Evolutionary conservation across 805 yeast species (phyloP), one percentile per base, ranked within the genome.

Genomic region (Brettanomyces anomalus): DNA sequence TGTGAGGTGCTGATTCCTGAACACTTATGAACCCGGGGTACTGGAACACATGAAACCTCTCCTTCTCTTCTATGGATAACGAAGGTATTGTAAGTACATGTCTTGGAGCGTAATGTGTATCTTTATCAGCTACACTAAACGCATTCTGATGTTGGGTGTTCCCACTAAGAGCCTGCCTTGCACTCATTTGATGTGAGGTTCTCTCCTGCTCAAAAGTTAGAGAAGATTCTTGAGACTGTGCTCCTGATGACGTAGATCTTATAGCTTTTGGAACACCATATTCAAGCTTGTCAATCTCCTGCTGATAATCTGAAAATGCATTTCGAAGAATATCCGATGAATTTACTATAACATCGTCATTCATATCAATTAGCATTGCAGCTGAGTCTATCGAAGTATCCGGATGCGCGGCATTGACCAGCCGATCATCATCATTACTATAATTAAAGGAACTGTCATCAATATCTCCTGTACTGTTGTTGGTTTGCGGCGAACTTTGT

Each of bases 221-320:
- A 3, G 3, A 16, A 6, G 18, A 32, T n/a, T 2, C 18, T 6
- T 32, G 16, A 6, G 20, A 15, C 20, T n/a, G 37, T 7, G 37
- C 10, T 7, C 26, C 37, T 14, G 6, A 5, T 15, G 37, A 17
- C 15, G 7, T 13, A 18, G 37, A n/a, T 15, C 20, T 10, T 10
- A 11, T 14, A 16, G 36, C 18, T 10, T 10, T 34, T 15, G 18
- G 18, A 14, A 14, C 7, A n/a, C 34, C 18, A 3, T 32, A 16
- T n/a, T 32, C 49, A 43, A 15, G 50, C 41, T 32, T 48, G 43
- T 15, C 50, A 41, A 20, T 36, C 4, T 55, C 57, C 14, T 38
- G 44, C 37, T 50, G 46, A 37, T 54, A 55, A 35, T 55, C 56
- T 33, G 53, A 54, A 38, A 54, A 55, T 5, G 60, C 60, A 17